Conservation (phyloP, 441 rosid genomes). For the Gossypium trilobum region DNA sequence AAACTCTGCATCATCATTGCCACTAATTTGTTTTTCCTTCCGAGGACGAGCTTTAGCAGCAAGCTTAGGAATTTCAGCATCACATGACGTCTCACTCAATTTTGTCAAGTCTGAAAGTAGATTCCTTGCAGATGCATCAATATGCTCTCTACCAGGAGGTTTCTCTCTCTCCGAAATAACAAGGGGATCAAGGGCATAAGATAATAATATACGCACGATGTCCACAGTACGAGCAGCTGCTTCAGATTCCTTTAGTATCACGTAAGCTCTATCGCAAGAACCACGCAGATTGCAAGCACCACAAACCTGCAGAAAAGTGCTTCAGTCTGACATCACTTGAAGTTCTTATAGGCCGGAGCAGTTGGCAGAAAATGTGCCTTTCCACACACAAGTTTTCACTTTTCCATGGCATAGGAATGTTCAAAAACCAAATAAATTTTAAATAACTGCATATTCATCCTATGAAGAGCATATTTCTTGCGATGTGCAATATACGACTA, state of each 20-base stretch:
- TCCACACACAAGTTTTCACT: neutral
- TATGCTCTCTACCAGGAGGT: conserved; percentile 42
- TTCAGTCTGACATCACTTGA: neutral
- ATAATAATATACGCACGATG: conserved; percentile 58
- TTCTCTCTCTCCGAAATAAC: conserved; percentile 40
- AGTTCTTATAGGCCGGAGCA: neutral
- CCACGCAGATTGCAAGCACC: conserved; percentile 65
- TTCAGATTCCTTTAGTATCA: conserved; percentile 54
- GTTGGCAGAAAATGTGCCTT: neutral
- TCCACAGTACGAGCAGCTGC: conserved; percentile 74
- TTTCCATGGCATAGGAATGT: neutral
- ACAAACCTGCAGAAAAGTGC: conserved; percentile 49
- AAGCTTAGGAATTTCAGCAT: conserved; percentile 45
- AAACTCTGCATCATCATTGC: conserved; percentile 20
- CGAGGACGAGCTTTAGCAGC: conserved; percentile 19
- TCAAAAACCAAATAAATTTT: conserved; percentile 4
- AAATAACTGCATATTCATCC: neutral
- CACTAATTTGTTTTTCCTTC: conserved; percentile 18
- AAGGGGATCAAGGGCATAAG: conserved; percentile 62
- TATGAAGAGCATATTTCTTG: neutral
- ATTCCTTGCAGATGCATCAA: conserved; percentile 55
- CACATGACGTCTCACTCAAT: conserved; percentile 47
- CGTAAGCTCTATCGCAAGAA: conserved; percentile 84
- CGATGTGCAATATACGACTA: neutral
- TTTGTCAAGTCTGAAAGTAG: conserved; percentile 65